Percentiles rank a stretch among this genome's conserved stretches.
Evolutionary conservation across 2,329 filamentous ascomycete species (phyloP).

Genomic region (Calonectria montana): DNA sequence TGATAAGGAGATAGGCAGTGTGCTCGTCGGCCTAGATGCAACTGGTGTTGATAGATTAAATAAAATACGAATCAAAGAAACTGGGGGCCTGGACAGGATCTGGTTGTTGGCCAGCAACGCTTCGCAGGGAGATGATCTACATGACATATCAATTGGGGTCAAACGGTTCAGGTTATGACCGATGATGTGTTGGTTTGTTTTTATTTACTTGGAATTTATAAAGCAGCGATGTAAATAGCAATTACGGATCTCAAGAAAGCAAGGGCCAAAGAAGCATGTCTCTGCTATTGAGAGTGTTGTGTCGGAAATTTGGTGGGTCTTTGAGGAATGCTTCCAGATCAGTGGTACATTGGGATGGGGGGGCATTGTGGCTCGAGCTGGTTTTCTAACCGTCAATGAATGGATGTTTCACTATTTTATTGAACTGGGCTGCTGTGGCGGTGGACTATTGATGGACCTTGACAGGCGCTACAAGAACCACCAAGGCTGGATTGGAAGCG

Average conservation of each 20-base stretch:
- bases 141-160: background rate
- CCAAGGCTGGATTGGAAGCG: background rate
- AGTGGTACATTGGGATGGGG: background rate
- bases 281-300: background rate
- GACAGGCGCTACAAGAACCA: background rate
- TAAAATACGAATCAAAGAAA: background rate
- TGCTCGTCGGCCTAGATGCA: too few species aligned
- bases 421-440: background rate
- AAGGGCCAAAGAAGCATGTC: background rate
- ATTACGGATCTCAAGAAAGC: background rate
- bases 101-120: background rate
- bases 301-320: background rate
- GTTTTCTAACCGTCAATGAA: background rate
- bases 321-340: background rate
- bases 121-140: background rate
- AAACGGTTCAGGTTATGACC: background rate
- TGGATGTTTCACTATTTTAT: background rate
- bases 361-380: background rate
- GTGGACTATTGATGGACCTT: background rate
- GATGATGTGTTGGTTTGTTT: background rate
- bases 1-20: too few species aligned
- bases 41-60: background rate
- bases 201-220: background rate
- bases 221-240: background rate
- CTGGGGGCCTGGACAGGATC: background rate